Evolutionary conservation across 495 filamentous ascomycete species (phyloP).

Genomic region (Daldinia decipiens): DNA sequence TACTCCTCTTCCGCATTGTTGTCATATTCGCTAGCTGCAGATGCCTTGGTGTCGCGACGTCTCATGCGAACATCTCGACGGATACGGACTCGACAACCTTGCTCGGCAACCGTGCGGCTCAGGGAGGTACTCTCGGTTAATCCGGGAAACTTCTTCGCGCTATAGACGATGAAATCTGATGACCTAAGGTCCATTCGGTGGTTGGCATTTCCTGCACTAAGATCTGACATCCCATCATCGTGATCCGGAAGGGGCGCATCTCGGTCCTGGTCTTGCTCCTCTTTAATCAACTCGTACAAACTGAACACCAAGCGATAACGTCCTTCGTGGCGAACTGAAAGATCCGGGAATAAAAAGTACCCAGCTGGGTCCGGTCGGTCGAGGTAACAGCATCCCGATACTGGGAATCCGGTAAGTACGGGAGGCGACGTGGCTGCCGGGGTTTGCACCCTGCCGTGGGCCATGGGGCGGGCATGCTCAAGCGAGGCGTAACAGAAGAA

Average conservation of each 20-base stretch:
- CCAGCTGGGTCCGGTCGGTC: constrained; percentile 91
- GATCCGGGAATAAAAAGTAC: constrained; percentile 97
- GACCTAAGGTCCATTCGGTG: constrained; percentile 89
- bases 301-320: constrained; percentile 89
- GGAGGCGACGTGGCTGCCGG: constrained; percentile 74
- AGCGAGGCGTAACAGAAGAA: constrained; percentile 97
- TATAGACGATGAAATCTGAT: constrained; percentile 86
- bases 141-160: constrained; percentile 98
- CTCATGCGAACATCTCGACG: constrained; percentile 97
- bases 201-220: constrained; percentile 57
- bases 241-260: constrained; percentile 49
- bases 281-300: constrained; percentile 91
- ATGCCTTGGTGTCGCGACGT: constrained; percentile 80
- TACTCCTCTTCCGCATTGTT: constrained; percentile 74
- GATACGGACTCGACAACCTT: constrained; percentile 96
- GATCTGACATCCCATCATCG: constrained; percentile 53
- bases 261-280: constrained; percentile 63
- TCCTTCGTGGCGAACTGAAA: constrained; percentile 96
- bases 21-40: constrained; percentile 71
- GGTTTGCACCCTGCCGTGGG: constrained; percentile 77
- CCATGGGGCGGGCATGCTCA: constrained; percentile 86
- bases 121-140: constrained; percentile 88
- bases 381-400: constrained; percentile 95
- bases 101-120: constrained; percentile 92
- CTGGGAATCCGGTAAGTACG: constrained; percentile 93